Evolutionary conservation across 192 early-diverging fungal genomes (phyloP).

Genomic region (Backusella luteola): DNA sequence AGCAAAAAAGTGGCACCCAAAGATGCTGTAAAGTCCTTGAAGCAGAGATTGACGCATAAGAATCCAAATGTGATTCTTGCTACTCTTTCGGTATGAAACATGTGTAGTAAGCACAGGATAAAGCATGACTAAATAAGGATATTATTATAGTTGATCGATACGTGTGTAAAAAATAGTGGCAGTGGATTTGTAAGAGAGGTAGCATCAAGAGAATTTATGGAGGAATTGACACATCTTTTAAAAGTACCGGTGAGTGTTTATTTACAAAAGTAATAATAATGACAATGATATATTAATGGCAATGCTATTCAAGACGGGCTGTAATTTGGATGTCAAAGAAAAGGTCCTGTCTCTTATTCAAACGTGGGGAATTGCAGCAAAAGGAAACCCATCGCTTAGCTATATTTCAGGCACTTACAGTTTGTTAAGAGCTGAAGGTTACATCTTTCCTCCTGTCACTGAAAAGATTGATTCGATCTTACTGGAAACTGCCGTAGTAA

Average conservation of each 20-base stretch:
- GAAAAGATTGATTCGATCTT: conserved; percentile 60
- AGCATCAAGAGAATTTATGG: conserved; percentile 86
- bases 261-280: background rate
- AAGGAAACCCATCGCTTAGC: conserved; percentile 71
- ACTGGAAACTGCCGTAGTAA: conserved; percentile 85
- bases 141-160: conserved; percentile 69
- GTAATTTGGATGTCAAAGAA: conserved; percentile 73
- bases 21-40: conserved; percentile 73
- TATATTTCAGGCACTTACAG: conserved; percentile 82
- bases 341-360: conserved; percentile 81
- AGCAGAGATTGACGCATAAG: conserved; percentile 72
- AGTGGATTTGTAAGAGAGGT: conserved; percentile 82
- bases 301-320: conserved; percentile 41
- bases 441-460: conserved; percentile 72
- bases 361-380: conserved; percentile 85
- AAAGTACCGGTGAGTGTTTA: conserved; percentile 50
- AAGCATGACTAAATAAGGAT: background rate
- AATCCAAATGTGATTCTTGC: conserved; percentile 95
- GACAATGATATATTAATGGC: background rate
- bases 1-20: conserved; percentile 77
- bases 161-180: conserved; percentile 94
- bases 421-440: conserved; percentile 75
- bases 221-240: conserved; percentile 68
- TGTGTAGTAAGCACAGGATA: background rate
- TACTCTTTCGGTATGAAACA: conserved; percentile 63